Evolutionary conservation across 2,329 filamentous ascomycete species (phyloP), one percentile per base, ranked within the genome.

Genomic region (Cercospora sp.): DNA sequence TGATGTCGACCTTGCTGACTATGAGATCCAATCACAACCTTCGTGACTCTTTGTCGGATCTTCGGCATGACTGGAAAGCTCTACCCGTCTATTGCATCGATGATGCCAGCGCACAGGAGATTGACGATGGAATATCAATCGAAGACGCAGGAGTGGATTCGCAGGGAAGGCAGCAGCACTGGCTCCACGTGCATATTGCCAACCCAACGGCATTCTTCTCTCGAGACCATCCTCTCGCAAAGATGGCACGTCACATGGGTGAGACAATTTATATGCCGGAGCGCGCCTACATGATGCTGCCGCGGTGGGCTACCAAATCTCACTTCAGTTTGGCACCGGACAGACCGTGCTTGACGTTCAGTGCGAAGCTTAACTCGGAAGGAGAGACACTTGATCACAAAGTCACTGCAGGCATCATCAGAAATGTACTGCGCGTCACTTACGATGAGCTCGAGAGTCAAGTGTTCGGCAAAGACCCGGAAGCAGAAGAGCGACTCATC

Each of bases 91-190:
- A 89, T 76, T 93, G 90, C 72, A 91, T 96, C 68, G 92, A 96
- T 75, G 84, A 86, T 30, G 82, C 84, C 20, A 80, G 79, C 39
- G 90, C 92, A 0, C 81, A 85, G 30, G 88, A 94, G 72, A 90
- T 95, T 67, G 92, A 96, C 72, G 92, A 96, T 75, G 92, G 89
- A 1, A 80, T 96, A 8, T 94, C 91, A 0, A 75, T 95, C 7
- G 89, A 93, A 75, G 78, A 78, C 69, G 74, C 72, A 23, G 72
- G 69, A 6, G 67, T 67, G 2, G 72, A 67, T 31, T 31, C 62
- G 2, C 68, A 73, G 48, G 83, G 20, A 76, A 69, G 68, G 26
- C 75, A 70, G n/a, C 83, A 90, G 71, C 87, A 87, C 74, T 95
- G 92, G 92, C 82, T 94, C 31, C 91, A 93, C 75, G 80, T 93